Evolutionary conservation across 1,284 basidiomycete genomes (phyloP).

Genomic region (Apiotrichum mycotoxinovorans): DNA sequence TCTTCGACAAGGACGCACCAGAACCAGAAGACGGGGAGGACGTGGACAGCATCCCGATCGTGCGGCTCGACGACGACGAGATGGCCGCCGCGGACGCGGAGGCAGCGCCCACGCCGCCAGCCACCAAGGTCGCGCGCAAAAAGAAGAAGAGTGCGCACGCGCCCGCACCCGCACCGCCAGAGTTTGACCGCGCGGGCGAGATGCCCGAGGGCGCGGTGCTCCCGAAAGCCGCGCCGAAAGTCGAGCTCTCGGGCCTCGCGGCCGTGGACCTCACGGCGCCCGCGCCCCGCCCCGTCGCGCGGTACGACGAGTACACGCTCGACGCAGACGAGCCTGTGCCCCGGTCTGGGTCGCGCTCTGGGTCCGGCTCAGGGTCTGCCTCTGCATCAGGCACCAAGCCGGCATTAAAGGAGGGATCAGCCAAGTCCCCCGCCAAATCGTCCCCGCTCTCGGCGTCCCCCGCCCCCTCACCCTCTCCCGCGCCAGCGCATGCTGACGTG

Average conservation of each 20-base stretch:
- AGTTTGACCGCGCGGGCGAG: constrained; percentile 72
- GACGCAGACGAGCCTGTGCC: constrained; percentile 52
- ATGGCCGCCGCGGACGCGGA: constrained; percentile 36
- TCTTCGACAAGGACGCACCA: constrained; percentile 52
- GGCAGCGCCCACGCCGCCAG: no score
- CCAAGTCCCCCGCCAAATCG: not conserved
- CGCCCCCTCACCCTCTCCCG: not conserved
- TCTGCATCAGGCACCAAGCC: no score
- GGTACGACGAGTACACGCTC: constrained; percentile 62
- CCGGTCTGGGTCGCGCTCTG: constrained; percentile 32
- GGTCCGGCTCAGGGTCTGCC: no score
- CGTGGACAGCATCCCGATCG: constrained; percentile 78
- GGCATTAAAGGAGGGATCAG: no score
- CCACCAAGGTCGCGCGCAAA: constrained; percentile 3
- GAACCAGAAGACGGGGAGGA: constrained; percentile 53
- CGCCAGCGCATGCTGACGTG: constrained; percentile 18
- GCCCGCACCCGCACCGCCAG: constrained; percentile 29
- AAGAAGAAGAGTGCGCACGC: constrained; percentile 18
- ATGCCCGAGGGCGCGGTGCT: constrained; percentile 66
- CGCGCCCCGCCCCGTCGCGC: not conserved
- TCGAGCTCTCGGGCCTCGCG: constrained; percentile 42
- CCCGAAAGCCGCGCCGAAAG: not conserved
- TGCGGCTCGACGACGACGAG: constrained; percentile 60
- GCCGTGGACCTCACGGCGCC: constrained; percentile 21
- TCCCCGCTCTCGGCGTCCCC: not conserved